Evolutionary conservation across 371 early-diverging fungal species (phyloP).

Genomic region (Mortierella sp.): DNA sequence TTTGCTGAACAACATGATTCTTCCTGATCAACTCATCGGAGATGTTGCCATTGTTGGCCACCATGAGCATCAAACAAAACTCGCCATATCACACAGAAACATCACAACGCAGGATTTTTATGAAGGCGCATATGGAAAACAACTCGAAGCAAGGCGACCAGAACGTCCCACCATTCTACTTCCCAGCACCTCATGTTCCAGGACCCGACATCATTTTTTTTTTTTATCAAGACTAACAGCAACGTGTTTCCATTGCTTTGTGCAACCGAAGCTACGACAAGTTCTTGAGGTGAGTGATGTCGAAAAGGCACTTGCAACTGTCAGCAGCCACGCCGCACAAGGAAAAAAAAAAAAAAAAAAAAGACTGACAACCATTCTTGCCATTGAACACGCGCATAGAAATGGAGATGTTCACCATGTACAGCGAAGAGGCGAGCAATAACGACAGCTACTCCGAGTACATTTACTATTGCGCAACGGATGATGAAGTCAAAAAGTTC

Average conservation of each 20-base stretch:
- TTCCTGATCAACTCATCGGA: conserved; percentile 15
- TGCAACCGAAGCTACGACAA: conserved; percentile 25
- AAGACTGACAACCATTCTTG: too few species aligned
- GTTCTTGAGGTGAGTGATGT: conserved; percentile 12
- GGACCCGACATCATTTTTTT: conserved; percentile 29
- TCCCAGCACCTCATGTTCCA: conserved; percentile 25
- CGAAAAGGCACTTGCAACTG: conserved; percentile 21
- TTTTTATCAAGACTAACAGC: conserved; percentile 12
- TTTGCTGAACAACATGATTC: neutral
- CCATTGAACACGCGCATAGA: too few species aligned
- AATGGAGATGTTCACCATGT: conserved; percentile 36
- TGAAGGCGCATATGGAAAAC: conserved; percentile 14
- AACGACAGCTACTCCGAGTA: conserved; percentile 43
- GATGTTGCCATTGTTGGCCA: conserved; percentile 21
- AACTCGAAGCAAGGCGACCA: conserved; percentile 4
- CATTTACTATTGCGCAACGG: conserved; percentile 46
- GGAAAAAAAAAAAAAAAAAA: neutral
- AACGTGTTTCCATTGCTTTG: conserved; percentile 10
- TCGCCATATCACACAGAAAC: conserved; percentile 7
- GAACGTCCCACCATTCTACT: conserved; percentile 29
- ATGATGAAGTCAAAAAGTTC: conserved; percentile 44
- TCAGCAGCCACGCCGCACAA: conserved; percentile 18
- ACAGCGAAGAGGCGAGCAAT: conserved; percentile 22
- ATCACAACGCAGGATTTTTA: conserved; percentile 6
- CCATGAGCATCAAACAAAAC: conserved; percentile 2